Evolutionary conservation across 1,139 yeast species (phyloP).

Genomic region (Nadsonia starkeyi-henricii): DNA sequence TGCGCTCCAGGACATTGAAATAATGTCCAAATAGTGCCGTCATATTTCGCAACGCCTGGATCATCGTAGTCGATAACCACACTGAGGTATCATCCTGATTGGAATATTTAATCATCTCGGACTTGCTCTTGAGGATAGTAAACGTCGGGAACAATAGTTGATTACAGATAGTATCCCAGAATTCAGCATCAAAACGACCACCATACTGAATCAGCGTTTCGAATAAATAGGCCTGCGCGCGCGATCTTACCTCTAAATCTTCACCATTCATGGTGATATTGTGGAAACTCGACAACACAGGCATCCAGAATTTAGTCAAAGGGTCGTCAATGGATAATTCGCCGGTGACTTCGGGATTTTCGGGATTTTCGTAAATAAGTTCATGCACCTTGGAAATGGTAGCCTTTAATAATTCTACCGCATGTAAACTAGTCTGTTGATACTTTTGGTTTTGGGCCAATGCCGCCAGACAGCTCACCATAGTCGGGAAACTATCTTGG

Average conservation of each 20-base stretch:
- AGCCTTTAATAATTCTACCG: conserved; percentile 60
- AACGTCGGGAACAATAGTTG: conserved; percentile 83
- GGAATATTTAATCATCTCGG: conserved; percentile 56
- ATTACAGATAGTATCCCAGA: conserved; percentile 75
- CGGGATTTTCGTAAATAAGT: conserved; percentile 1
- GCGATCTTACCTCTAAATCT: conserved; percentile 85
- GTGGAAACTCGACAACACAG: conserved; percentile 71
- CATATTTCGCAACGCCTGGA: conserved; percentile 87
- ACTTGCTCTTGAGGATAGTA: conserved; percentile 58
- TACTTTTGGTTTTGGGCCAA: conserved; percentile 73
- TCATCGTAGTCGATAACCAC: conserved; percentile 91
- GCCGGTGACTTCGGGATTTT: too few relatives aligned
- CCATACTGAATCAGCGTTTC: conserved; percentile 74
- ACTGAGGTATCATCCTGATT: conserved; percentile 76
- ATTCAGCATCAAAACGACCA: conserved; percentile 49
- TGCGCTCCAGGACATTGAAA: conserved; percentile 55
- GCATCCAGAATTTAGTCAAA: conserved; percentile 49
- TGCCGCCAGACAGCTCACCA: conserved; percentile 66
- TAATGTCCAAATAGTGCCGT: conserved; percentile 70
- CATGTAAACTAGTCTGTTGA: conserved; percentile 68
- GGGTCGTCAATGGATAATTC: conserved; percentile 28
- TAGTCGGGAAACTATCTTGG: conserved; percentile 62
- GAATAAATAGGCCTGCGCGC: conserved; percentile 73
- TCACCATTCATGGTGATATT: conserved; percentile 87
- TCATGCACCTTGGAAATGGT: conserved; percentile 42